Percentiles rank a stretch among this genome's conserved stretches.
phyloP scores from a whole-genome alignment of 768 basidiomycete species.

The Sporobolomyces pararoseus region DNA sequence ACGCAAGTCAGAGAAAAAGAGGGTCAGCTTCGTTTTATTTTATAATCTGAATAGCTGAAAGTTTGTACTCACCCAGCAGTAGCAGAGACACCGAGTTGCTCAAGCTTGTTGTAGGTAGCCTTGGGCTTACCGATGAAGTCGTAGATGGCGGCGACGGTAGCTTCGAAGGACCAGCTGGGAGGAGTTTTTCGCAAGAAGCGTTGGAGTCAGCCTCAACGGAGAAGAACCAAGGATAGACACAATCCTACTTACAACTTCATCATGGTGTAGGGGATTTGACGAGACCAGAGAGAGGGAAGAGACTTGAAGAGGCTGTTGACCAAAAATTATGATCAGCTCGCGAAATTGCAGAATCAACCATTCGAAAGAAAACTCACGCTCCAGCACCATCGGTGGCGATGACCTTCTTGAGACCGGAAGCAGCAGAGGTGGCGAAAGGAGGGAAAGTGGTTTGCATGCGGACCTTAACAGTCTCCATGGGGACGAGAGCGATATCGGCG shows the following conservation, averaged over 20 bases:
- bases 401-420: slow-evolving; percentile 41
- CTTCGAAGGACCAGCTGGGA: slow-evolving; percentile 40
- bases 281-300: slow-evolving; percentile 46
- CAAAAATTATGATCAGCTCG: not conserved
- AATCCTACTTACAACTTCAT: slow-evolving; percentile 41
- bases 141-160: slow-evolving; percentile 45
- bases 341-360: not conserved
- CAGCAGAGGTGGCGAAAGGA: slow-evolving; percentile 40
- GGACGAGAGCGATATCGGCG: slow-evolving; percentile 54
- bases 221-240: slow-evolving; percentile 21
- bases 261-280: slow-evolving; percentile 48
- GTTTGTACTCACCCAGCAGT: slow-evolving; percentile 31
- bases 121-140: slow-evolving; percentile 41
- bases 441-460: slow-evolving; percentile 47
- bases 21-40: not conserved
- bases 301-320: slow-evolving; percentile 43
- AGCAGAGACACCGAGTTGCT: slow-evolving; percentile 46
- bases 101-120: slow-evolving; percentile 44
- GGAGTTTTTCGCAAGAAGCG: not conserved
- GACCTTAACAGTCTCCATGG: slow-evolving; percentile 48
- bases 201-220: not conserved
- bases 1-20: not conserved
- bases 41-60: not conserved
- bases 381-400: slow-evolving; percentile 43
- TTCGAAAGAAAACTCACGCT: slow-evolving; percentile 21